Conservation (phyloP, 2,329 filamentous ascomycete genomes). For the Cladophialophora psammophila region DNA sequence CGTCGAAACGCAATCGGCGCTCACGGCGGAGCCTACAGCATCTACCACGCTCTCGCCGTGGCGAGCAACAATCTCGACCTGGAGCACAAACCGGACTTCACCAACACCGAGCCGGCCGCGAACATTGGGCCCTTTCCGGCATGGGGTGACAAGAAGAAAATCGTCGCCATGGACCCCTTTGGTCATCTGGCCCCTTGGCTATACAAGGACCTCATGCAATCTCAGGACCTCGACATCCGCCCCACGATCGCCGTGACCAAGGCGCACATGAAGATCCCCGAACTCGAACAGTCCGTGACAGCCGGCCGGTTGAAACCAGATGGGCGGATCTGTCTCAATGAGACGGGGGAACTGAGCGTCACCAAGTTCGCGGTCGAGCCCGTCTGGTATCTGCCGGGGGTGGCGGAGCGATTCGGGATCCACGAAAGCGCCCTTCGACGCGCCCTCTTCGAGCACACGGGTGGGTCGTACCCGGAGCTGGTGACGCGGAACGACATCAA, state of each 20-base stretch:
- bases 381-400: slow-evolving; percentile 84
- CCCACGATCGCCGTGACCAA: slow-evolving; percentile 92
- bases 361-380: slow-evolving; percentile 98
- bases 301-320: slow-evolving; percentile 78
- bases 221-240: slow-evolving; percentile 82
- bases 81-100: slow-evolving; percentile 79
- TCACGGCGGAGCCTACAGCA: slow-evolving; percentile 90
- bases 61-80: slow-evolving; percentile 86
- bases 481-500: slow-evolving; percentile 96
- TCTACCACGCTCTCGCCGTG: slow-evolving; percentile 92
- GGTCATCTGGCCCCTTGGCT: slow-evolving; percentile 87
- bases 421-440: slow-evolving; percentile 87
- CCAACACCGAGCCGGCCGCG: slow-evolving; percentile 90
- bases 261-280: slow-evolving; percentile 95
- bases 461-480: slow-evolving; percentile 93
- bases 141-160: slow-evolving; percentile 91
- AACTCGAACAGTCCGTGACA: slow-evolving; percentile 87
- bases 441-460: slow-evolving; percentile 92
- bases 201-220: slow-evolving; percentile 78
- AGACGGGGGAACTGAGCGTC: slow-evolving; percentile 84
- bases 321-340: slow-evolving; percentile 88
- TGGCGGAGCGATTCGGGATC: slow-evolving; percentile 92
- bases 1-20: slow-evolving; percentile 77
- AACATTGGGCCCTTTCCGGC: slow-evolving; percentile 87
- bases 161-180: slow-evolving; percentile 95